A percentile compares a stretch with the other conserved stretches of the same genome.
These are phyloP conservation scores for Sclerospora graminicola DNA, from an alignment of 352 stramenopile species.

Conservation along the genomic window DNA sequence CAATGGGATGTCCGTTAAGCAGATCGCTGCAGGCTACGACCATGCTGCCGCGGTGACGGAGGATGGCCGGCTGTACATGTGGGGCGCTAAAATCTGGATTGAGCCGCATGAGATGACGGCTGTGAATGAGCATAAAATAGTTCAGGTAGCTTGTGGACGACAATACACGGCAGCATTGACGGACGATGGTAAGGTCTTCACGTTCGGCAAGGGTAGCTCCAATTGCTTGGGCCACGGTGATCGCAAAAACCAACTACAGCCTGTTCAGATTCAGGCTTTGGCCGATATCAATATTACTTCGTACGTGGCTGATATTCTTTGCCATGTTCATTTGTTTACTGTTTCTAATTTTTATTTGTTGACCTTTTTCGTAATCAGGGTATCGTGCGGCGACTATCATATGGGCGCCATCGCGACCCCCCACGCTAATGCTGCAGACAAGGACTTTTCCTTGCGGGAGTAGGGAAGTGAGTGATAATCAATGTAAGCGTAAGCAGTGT, in stretches of 20 bases:
- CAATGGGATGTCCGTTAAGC: conserved; percentile 44
- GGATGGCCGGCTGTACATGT: conserved; percentile 71
- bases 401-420: conserved; percentile 69
- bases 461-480: conserved; percentile 3
- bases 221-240: conserved; percentile 86
- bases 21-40: conserved; percentile 89
- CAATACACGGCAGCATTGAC: conserved; percentile 77
- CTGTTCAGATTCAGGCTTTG: conserved; percentile 60
- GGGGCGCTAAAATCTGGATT: conserved; percentile 86
- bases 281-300: conserved; percentile 48
- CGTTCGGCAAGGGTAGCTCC: conserved; percentile 81
- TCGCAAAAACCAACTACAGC: conserved; percentile 84
- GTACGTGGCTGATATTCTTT: conserved; percentile 23
- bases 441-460: conserved; percentile 73
- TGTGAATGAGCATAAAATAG: conserved; percentile 56
- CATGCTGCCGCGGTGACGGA: conserved; percentile 84
- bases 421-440: conserved; percentile 61
- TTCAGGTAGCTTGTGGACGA: conserved; percentile 76
- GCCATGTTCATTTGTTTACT: background rate
- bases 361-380: conserved; percentile 12
- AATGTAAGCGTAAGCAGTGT: no score
- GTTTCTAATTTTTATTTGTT: conserved; percentile 4
- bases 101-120: conserved; percentile 87
- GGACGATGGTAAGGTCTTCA: conserved; percentile 69
- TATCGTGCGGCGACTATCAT: conserved; percentile 84